A percentile compares a stretch with the other conserved stretches of the same genome.
phyloP scores from a whole-genome alignment of 176 grass and related monocot species.

The Aegilops umbellulata region DNA sequence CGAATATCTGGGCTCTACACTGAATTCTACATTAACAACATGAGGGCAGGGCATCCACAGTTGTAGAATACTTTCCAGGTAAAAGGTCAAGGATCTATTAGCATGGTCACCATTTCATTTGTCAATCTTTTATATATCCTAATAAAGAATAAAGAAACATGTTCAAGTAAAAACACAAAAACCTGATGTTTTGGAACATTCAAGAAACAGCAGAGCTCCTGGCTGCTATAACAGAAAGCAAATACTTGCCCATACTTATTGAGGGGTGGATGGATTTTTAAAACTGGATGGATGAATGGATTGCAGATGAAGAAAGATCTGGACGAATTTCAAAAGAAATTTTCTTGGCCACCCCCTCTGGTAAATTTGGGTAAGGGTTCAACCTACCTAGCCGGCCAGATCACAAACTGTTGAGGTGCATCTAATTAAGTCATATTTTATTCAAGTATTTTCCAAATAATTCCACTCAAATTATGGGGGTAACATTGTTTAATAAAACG shows the following conservation, averaged over 20 bases:
- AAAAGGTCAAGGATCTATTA: background rate
- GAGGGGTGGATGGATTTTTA: background rate
- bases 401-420: too few species aligned
- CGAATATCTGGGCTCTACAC: background rate
- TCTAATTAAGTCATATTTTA: too few species aligned
- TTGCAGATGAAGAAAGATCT: background rate
- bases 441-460: too few species aligned
- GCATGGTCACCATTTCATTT: background rate
- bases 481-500: background rate
- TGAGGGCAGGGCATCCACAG: background rate
- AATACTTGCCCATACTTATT: background rate
- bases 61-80: background rate
- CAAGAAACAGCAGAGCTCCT: background rate
- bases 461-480: too few species aligned
- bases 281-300: background rate
- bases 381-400: too few species aligned
- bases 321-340: background rate
- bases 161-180: background rate
- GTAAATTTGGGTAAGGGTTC: too few species aligned
- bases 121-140: background rate
- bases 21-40: too few species aligned
- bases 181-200: background rate
- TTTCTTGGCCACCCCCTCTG: too few species aligned
- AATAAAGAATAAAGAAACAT: background rate
- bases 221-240: background rate